phyloP scores from a whole-genome alignment of 139 green algal genomes.

The Coelastrella sp. region DNA sequence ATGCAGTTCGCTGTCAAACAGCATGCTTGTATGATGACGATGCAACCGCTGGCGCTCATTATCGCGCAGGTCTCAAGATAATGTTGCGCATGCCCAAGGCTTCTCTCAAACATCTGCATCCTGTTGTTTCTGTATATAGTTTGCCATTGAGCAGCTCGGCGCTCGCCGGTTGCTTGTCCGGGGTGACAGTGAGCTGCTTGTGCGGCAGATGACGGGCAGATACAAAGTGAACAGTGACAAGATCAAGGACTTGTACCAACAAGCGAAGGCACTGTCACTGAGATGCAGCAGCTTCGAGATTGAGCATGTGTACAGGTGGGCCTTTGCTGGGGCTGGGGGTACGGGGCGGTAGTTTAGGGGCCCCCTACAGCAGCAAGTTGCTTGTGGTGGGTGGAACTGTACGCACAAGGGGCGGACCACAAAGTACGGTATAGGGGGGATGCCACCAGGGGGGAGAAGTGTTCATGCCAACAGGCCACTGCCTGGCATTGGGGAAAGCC shows the following conservation, averaged over 20 bases:
- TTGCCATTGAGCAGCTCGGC: not conserved
- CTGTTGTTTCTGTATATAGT: not conserved
- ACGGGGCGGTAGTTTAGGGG: too few species aligned
- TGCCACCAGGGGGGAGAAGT: too few species aligned
- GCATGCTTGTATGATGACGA: too few species aligned
- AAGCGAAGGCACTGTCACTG: not conserved
- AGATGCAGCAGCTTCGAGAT: slow-evolving; percentile 9
- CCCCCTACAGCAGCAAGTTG: not conserved
- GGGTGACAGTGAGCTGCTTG: slow-evolving; percentile 52
- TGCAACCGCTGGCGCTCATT: too few species aligned
- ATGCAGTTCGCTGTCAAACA: too few species aligned
- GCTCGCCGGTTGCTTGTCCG: not conserved
- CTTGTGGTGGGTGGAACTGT: not conserved
- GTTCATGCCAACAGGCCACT: too few species aligned
- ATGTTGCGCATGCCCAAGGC: not conserved
- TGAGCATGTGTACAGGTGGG: slow-evolving; percentile 46
- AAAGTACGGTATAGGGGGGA: too few species aligned
- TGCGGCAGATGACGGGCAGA: slow-evolving; percentile 37
- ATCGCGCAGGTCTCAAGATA: too few species aligned
- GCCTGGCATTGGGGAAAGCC: too few species aligned
- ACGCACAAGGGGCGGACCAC: too few species aligned
- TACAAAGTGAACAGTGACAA: not conserved
- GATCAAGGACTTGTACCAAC: slow-evolving; percentile 20
- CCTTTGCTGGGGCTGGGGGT: not conserved
- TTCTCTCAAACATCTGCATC: not conserved